Conservation (phyloP, 805 yeast species). For the Tetrapisispora arboricola region DNA sequence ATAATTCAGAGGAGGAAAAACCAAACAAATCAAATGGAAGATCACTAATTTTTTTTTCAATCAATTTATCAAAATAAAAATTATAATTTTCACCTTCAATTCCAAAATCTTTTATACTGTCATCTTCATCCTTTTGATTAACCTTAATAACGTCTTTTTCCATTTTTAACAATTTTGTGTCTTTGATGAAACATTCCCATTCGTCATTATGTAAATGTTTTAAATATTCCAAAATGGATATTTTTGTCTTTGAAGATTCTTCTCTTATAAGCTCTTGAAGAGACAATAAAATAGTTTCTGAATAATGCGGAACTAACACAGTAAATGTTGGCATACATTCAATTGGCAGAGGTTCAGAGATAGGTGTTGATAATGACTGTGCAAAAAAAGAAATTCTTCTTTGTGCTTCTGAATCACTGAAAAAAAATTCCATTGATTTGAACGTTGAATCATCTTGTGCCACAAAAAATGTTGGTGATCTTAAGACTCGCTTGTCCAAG, state of each 20-base stretch:
- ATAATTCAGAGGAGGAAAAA: constrained; percentile 55
- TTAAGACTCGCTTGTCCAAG: constrained; percentile 35
- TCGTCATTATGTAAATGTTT: constrained; percentile 62
- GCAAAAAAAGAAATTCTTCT: constrained; percentile 83
- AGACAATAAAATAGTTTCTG: constrained; percentile 69
- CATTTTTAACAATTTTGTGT: constrained; percentile 54
- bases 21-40: constrained; percentile 66
- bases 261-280: constrained; percentile 72
- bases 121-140: not conserved
- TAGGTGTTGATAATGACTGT: constrained; percentile 77
- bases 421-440: constrained; percentile 43
- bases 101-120: not conserved
- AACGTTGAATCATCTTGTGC: constrained; percentile 72
- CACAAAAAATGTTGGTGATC: constrained; percentile 69
- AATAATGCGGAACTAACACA: constrained; percentile 78
- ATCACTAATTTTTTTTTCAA: constrained; percentile 42
- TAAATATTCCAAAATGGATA: constrained; percentile 68
- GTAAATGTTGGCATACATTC: constrained; percentile 71
- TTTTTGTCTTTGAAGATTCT: constrained; percentile 47
- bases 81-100: not conserved
- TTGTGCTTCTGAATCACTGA: constrained; percentile 63
- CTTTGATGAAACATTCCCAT: constrained; percentile 74
- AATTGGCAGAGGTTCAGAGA: constrained; percentile 60
- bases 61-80: constrained; percentile 13
- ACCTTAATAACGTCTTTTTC: constrained; percentile 19